Conservation (phyloP, 2,329 filamentous ascomycete genomes). For the Coniella lustricola region DNA sequence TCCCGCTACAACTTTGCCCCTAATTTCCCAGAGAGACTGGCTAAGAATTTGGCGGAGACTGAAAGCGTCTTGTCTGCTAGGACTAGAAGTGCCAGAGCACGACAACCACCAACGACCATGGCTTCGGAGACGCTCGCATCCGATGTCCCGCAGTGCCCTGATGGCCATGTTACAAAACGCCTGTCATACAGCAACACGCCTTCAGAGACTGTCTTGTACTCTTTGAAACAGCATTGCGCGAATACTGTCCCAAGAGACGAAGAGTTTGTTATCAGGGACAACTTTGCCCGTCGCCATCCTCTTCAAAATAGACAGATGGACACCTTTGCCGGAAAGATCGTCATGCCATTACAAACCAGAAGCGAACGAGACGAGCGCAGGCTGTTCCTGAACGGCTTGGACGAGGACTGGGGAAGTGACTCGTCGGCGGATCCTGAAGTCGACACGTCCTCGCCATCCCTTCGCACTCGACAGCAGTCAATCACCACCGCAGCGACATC, state of each 20-base stretch:
- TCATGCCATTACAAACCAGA: constrained; percentile 3
- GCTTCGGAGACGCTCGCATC: constrained; percentile 17
- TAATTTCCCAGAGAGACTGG: constrained; percentile 51
- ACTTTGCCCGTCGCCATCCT: constrained; percentile 1
- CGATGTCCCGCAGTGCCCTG: constrained; percentile 10
- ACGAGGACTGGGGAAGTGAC: constrained; percentile 22
- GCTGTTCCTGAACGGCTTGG: constrained; percentile 8
- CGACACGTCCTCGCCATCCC: constrained; percentile 23
- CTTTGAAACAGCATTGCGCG: constrained; percentile 4
- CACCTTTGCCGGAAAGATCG: not conserved
- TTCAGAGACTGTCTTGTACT: constrained; percentile 12
- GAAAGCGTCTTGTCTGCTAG: constrained; percentile 40
- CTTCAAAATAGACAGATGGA: not conserved
- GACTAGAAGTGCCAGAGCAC: constrained; percentile 43
- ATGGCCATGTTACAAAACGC: constrained; percentile 7
- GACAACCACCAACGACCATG: constrained; percentile 34
- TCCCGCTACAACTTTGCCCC: constrained; percentile 24
- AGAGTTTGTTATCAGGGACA: constrained; percentile 5
- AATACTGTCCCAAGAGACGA: constrained; percentile 2
- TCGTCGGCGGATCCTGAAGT: constrained; percentile 24
- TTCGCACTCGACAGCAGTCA: constrained; percentile 28
- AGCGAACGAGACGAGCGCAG: constrained; percentile 3
- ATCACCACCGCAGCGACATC: constrained; percentile 31
- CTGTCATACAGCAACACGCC: constrained; percentile 8
- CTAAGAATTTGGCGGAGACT: constrained; percentile 44